phyloP scores from a whole-genome alignment of 2,329 filamentous ascomycete species.

The Fusarium sulawesiense region DNA sequence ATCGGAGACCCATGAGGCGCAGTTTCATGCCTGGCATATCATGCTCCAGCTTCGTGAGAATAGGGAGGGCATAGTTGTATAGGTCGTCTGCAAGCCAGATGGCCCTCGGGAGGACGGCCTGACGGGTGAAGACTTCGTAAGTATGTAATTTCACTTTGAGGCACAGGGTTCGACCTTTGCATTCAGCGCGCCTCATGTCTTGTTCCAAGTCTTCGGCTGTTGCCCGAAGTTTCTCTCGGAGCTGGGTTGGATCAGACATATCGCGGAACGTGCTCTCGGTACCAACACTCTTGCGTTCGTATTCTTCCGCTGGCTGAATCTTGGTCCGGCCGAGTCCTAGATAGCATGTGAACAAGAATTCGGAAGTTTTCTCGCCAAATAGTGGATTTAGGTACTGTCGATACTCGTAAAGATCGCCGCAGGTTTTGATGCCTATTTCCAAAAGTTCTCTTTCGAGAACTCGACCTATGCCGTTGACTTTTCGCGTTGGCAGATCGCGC shows the following conservation, averaged over 20 bases:
- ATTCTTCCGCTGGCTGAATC: slow-evolving; percentile 87
- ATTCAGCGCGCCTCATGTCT: slow-evolving; percentile 81
- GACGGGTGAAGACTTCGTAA: slow-evolving; percentile 89
- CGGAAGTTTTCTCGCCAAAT: slow-evolving; percentile 91
- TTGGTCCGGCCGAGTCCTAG: slow-evolving; percentile 87
- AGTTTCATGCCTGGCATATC: slow-evolving; percentile 84
- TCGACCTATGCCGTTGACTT: slow-evolving; percentile 94
- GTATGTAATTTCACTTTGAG: slow-evolving; percentile 95
- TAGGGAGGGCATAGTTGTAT: slow-evolving; percentile 83
- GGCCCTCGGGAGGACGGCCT: slow-evolving; percentile 78
- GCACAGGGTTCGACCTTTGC: slow-evolving; percentile 90
- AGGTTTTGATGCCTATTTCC: slow-evolving; percentile 87
- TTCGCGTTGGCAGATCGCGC: slow-evolving; percentile 82
- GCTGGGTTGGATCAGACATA: slow-evolving; percentile 72
- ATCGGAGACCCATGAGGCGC: slow-evolving; percentile 87
- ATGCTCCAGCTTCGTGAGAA: slow-evolving; percentile 84
- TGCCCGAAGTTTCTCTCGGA: slow-evolving; percentile 81
- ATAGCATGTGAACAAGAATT: slow-evolving; percentile 86
- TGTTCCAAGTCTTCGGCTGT: slow-evolving; percentile 89
- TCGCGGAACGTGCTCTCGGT: slow-evolving; percentile 93
- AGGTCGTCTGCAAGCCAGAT: slow-evolving; percentile 82
- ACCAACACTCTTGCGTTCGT: slow-evolving; percentile 92
- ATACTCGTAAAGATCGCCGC: slow-evolving; percentile 85
- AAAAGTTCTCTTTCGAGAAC: slow-evolving; percentile 92
- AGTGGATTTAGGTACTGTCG: slow-evolving; percentile 79